These are phyloP conservation scores for Globisporangium orthogonon DNA, from an alignment of 352 stramenopile species.

Conservation along the genomic window DNA sequence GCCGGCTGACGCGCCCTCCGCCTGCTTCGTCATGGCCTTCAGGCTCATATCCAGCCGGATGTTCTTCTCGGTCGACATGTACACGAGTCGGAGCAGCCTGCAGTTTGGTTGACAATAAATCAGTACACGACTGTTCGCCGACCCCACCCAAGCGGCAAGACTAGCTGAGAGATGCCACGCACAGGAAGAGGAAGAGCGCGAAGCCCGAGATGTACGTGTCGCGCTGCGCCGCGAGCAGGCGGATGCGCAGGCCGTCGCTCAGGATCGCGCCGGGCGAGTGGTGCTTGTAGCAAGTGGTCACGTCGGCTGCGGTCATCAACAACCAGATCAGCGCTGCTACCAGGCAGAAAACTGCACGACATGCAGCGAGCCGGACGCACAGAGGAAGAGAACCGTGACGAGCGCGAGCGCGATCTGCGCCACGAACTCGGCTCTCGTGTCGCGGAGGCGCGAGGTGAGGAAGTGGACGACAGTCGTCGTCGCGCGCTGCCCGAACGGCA, in stretches of 20 bases:
- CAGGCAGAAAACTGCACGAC: too few relatives aligned
- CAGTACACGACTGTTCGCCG: too few relatives aligned
- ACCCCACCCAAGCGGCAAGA: too few relatives aligned
- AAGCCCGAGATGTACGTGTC: slow-evolving; percentile 88
- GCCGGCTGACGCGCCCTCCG: slow-evolving; percentile 47
- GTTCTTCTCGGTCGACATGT: slow-evolving; percentile 59
- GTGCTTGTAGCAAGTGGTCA: slow-evolving; percentile 67
- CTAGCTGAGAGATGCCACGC: too few relatives aligned
- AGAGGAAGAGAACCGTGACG: slow-evolving; percentile 65
- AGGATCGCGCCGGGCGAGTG: slow-evolving; percentile 43
- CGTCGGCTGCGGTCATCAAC: slow-evolving; percentile 37
- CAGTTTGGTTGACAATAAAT: not conserved
- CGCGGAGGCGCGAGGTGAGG: slow-evolving; percentile 31
- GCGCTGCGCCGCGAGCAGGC: slow-evolving; percentile 64
- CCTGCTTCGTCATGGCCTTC: slow-evolving; percentile 71
- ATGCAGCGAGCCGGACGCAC: too few relatives aligned
- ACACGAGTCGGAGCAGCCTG: slow-evolving; percentile 67
- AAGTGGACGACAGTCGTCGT: slow-evolving; percentile 58
- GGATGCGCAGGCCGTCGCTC: slow-evolving; percentile 75
- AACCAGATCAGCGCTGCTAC: not conserved
- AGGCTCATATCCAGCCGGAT: slow-evolving; percentile 68
- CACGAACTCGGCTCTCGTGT: slow-evolving; percentile 32
- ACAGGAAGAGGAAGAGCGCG: slow-evolving; percentile 77
- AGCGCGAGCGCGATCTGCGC: slow-evolving; percentile 50
- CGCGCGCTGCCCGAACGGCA: slow-evolving; percentile 54